Conservation (phyloP, 192 early-diverging fungal species). For the Entrophospora sp. region DNA sequence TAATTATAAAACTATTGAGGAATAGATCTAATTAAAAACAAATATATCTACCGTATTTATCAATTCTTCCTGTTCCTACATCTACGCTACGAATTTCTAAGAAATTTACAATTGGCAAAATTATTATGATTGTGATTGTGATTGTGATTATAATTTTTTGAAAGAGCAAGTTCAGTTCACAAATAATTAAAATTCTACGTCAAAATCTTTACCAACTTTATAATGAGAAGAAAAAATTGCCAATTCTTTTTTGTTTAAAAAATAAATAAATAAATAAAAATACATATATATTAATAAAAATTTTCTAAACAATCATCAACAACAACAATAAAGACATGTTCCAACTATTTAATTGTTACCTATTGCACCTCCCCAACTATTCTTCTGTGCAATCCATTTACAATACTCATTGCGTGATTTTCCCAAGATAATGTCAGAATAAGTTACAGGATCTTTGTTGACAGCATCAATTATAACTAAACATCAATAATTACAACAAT, state of each 20-base stretch:
- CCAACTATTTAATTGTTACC: no score
- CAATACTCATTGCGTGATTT: slow-evolving; percentile 43
- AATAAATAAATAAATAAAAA: not conserved
- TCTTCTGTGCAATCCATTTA: slow-evolving; percentile 53
- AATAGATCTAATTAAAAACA: not conserved
- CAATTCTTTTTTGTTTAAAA: slow-evolving; percentile 55
- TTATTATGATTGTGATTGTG: not conserved
- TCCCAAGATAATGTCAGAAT: slow-evolving; percentile 58
- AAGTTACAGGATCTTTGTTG: slow-evolving; percentile 38
- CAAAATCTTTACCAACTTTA: slow-evolving; percentile 32
- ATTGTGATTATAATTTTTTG: not conserved
- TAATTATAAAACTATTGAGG: not conserved
- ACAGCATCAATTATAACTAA: slow-evolving; percentile 1
- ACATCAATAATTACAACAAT: not conserved
- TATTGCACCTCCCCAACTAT: slow-evolving; percentile 81
- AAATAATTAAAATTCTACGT: not conserved
- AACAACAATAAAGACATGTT: not conserved
- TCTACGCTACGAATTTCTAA: slow-evolving; percentile 72
- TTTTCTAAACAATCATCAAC: not conserved
- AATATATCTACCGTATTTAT: slow-evolving; percentile 55
- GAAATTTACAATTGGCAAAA: not conserved
- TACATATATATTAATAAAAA: not conserved
- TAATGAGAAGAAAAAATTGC: slow-evolving; percentile 65
- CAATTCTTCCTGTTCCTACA: slow-evolving; percentile 55
- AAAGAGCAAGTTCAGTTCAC: no score